phyloP scores from a whole-genome alignment of 345 rosid genomes.

The Eucalyptus polybractea region DNA sequence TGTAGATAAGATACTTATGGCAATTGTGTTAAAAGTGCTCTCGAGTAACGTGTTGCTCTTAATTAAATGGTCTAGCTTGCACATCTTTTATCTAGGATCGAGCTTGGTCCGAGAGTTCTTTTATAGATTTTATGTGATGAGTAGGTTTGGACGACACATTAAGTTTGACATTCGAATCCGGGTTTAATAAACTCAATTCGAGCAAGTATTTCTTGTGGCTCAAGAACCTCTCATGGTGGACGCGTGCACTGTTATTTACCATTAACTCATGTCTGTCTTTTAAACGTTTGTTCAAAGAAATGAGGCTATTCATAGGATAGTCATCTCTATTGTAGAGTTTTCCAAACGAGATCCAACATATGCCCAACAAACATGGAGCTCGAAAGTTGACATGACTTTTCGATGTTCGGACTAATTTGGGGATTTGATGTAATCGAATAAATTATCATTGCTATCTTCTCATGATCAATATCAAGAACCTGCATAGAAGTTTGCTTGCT shows the following conservation, averaged over 20 bases:
- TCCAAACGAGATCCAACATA: background rate
- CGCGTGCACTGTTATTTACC: no score
- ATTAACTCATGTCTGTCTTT: background rate
- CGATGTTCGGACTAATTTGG: background rate
- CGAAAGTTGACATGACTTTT: background rate
- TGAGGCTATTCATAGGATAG: background rate
- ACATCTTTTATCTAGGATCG: background rate
- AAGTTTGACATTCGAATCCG: background rate
- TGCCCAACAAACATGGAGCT: background rate
- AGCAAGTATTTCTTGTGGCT: background rate
- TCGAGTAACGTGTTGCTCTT: rapidly evolving
- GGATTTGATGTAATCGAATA: background rate
- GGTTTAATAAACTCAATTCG: background rate
- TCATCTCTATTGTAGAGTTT: background rate
- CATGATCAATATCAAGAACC: background rate
- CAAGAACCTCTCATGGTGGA: background rate
- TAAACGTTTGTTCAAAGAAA: no score
- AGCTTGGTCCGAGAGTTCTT: background rate
- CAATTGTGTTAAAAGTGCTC: background rate
- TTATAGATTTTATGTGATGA: background rate
- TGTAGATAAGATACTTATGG: rapidly evolving
- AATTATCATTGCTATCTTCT: background rate
- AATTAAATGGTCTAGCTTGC: no score
- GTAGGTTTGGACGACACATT: background rate
- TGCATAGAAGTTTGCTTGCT: background rate